These are phyloP conservation scores for Suhomyces terraborum DNA, from an alignment of 1,139 yeast species.

Conservation along the genomic window DNA sequence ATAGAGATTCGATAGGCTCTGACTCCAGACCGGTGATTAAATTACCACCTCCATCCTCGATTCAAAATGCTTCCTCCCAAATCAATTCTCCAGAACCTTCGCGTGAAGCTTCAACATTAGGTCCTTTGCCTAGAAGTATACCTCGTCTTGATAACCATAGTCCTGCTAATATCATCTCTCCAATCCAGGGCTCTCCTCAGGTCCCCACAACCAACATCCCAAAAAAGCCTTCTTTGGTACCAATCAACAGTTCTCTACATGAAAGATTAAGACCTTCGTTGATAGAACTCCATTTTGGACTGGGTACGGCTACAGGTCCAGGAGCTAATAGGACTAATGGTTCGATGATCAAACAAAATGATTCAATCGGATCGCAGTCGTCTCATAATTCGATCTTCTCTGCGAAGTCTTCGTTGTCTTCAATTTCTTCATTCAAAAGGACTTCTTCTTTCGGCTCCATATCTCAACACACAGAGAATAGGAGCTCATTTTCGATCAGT, in stretches of 20 bases:
- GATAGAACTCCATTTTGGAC: constrained; percentile 38
- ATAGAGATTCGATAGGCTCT: background rate
- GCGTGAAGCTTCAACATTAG: constrained; percentile 9
- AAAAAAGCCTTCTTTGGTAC: constrained; percentile 25
- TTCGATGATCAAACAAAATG: constrained; percentile 15
- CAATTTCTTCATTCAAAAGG: constrained; percentile 34
- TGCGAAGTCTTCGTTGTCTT: constrained; percentile 29
- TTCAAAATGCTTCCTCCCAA: constrained; percentile 12
- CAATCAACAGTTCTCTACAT: constrained; percentile 23
- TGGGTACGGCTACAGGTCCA: constrained; percentile 8
- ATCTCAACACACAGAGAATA: constrained; percentile 21
- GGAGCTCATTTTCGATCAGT: constrained; percentile 26
- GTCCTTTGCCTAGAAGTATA: constrained; percentile 12
- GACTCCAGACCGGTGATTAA: constrained; percentile 18
- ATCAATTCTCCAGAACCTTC: constrained; percentile 15
- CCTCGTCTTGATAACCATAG: background rate
- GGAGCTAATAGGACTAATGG: constrained; percentile 5
- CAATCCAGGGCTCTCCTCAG: constrained; percentile 12
- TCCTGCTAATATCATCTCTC: constrained; percentile 1
- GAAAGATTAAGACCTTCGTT: constrained; percentile 46
- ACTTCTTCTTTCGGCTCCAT: constrained; percentile 27
- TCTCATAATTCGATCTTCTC: constrained; percentile 36
- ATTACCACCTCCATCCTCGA: constrained; percentile 24
- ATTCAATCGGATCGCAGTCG: constrained; percentile 35
- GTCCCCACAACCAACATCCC: constrained; percentile 1